phyloP scores from a whole-genome alignment of 106 monocot genomes.

The Ottelia alismoides region DNA sequence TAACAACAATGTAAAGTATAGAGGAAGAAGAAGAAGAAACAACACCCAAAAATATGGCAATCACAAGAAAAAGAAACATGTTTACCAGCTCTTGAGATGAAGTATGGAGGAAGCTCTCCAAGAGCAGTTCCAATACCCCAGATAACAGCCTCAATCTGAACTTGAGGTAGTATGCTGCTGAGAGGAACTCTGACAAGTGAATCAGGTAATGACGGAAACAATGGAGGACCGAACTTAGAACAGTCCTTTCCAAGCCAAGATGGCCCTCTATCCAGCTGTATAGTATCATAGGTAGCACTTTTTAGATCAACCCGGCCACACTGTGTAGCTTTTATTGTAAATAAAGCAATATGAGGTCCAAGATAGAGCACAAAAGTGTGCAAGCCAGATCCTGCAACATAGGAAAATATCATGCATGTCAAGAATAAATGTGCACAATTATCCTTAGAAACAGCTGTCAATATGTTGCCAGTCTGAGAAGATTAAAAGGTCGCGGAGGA shows the following conservation, averaged over 20 bases:
- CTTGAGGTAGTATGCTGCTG: slow-evolving; percentile 61
- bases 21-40: too few species aligned
- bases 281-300: slow-evolving; percentile 86
- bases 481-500: too few species aligned
- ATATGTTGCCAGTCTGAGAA: too few species aligned
- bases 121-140: slow-evolving; percentile 98
- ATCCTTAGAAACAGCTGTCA: too few species aligned
- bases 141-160: slow-evolving; percentile 84
- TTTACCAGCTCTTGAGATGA: slow-evolving; percentile 91
- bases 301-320: slow-evolving; percentile 88
- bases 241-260: slow-evolving; percentile 97
- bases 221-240: slow-evolving; percentile 62
- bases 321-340: slow-evolving; percentile 77
- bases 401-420: too few species aligned
- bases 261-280: slow-evolving; percentile 57
- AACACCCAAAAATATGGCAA: too few species aligned
- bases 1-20: too few species aligned
- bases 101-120: slow-evolving; percentile 97
- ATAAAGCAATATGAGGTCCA: slow-evolving; percentile 89
- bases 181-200: slow-evolving; percentile 61
- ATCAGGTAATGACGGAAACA: slow-evolving; percentile 31
- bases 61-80: too few species aligned
- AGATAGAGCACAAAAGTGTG: slow-evolving; percentile 96
- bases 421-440: too few species aligned
- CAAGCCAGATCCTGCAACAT: slow-evolving; percentile 80